Evolutionary conservation across 768 basidiomycete genomes (phyloP).

Genomic region (Mycena amicta): DNA sequence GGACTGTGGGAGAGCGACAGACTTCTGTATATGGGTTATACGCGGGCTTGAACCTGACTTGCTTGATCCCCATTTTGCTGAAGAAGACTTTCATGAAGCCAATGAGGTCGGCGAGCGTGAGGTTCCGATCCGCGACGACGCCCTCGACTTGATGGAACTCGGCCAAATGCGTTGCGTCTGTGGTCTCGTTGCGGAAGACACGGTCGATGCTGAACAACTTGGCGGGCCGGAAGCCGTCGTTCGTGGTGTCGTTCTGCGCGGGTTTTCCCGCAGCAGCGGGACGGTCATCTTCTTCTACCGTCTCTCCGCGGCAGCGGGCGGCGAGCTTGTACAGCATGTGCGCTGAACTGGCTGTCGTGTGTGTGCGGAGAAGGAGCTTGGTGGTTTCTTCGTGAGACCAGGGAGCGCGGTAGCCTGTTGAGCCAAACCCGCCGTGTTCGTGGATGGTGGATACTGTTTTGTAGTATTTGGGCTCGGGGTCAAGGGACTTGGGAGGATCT

Average conservation of each 20-base stretch:
- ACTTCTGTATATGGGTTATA: constrained; percentile 99
- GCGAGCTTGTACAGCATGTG: constrained; percentile 95
- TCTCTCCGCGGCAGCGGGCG: constrained; percentile 73
- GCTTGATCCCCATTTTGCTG: constrained; percentile 93
- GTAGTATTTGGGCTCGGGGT: constrained; percentile 83
- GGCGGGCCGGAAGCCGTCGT: constrained; percentile 86
- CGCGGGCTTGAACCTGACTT: constrained; percentile 96
- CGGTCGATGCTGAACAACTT: constrained; percentile 97
- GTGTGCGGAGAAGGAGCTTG: constrained; percentile 92
- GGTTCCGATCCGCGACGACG: constrained; percentile 90
- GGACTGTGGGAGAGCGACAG: background rate
- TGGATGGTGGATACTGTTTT: constrained; percentile 82
- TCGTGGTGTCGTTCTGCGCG: constrained; percentile 34
- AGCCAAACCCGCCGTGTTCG: constrained; percentile 85
- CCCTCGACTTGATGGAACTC: constrained; percentile 99
- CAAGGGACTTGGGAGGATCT: constrained; percentile 81
- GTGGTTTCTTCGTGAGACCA: constrained; percentile 92
- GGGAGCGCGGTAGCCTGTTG: constrained; percentile 95
- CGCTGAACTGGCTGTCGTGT: constrained; percentile 94
- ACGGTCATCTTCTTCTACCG: constrained; percentile 40
- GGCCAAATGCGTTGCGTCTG: constrained; percentile 97
- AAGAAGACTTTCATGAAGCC: constrained; percentile 99
- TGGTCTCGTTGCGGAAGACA: constrained; percentile 98
- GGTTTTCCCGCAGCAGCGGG: constrained; percentile 12
- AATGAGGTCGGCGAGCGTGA: constrained; percentile 94